Conservation (phyloP, 1,284 basidiomycete genomes). For the Xerocomus amazonicus region DNA sequence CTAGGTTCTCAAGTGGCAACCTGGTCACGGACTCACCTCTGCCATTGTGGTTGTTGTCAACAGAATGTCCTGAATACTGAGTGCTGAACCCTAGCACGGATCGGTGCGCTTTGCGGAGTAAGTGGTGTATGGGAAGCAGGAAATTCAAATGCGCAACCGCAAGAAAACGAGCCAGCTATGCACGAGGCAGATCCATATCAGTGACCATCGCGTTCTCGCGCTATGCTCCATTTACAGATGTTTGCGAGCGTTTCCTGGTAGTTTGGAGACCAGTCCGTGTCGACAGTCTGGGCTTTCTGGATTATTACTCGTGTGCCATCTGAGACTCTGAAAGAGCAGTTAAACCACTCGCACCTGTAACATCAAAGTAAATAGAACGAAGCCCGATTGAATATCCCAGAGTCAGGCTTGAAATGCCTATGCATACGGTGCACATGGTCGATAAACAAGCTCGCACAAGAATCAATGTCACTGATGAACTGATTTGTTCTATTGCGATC, state of each 20-base stretch:
- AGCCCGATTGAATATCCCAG: too few relatives aligned
- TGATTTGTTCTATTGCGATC: too few relatives aligned
- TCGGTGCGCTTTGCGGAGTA: slow-evolving; percentile 4
- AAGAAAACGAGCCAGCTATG: background rate
- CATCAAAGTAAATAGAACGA: too few relatives aligned
- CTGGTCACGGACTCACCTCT: slow-evolving; percentile 14
- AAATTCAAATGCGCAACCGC: slow-evolving; percentile 2
- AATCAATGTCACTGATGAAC: too few relatives aligned
- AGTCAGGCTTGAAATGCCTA: too few relatives aligned
- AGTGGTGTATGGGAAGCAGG: slow-evolving; percentile 1
- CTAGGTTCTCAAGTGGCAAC: background rate
- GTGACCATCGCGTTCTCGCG: slow-evolving; percentile 2
- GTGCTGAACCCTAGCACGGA: background rate
- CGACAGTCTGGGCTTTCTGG: too few relatives aligned
- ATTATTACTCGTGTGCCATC: too few relatives aligned
- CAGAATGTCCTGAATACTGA: background rate
- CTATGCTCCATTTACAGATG: slow-evolving; percentile 8
- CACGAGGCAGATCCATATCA: slow-evolving; percentile 31
- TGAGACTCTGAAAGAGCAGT: too few relatives aligned
- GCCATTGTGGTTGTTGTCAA: slow-evolving; percentile 11
- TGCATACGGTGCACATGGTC: too few relatives aligned
- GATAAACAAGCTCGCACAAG: too few relatives aligned
- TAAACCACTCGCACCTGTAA: too few relatives aligned
- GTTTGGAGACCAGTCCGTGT: background rate
- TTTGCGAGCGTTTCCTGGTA: background rate